Percentiles rank a stretch among this genome's conserved stretches.
Conservation (phyloP, 2,329 filamentous ascomycete genomes). For the Aplosporella prunicola region DNA sequence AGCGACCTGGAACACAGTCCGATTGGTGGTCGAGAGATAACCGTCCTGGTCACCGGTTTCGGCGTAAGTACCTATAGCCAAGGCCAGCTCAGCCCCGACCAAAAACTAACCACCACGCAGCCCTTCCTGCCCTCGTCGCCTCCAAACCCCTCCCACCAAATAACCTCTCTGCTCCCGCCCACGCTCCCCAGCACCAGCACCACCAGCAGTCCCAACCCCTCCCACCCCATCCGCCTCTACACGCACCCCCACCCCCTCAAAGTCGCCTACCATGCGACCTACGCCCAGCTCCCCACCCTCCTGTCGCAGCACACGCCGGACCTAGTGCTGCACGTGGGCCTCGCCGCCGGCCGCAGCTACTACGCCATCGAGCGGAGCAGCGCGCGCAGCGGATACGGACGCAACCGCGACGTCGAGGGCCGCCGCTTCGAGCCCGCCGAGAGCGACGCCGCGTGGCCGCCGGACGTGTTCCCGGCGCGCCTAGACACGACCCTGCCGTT, state of each 20-base stretch:
- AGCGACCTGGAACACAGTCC: too few relatives aligned
- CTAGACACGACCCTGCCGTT: constrained; percentile 20
- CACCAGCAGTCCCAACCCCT: constrained; percentile 28
- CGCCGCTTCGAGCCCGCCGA: constrained; percentile 20
- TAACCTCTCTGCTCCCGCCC: constrained; percentile 53
- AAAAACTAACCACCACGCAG: constrained; percentile 40
- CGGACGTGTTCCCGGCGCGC: constrained; percentile 16
- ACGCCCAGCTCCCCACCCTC: constrained; percentile 53
- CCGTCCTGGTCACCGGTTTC: constrained; percentile 40
- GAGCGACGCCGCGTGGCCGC: constrained; percentile 21
- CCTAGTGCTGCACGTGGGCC: constrained; percentile 67
- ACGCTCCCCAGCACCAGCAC: constrained; percentile 13
- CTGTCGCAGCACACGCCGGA: constrained; percentile 46
- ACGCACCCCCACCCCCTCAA: constrained; percentile 58
- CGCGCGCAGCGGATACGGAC: constrained; percentile 60
- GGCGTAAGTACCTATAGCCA: constrained; percentile 26
- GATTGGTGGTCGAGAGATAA: too few relatives aligned
- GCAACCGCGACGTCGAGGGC: constrained; percentile 59
- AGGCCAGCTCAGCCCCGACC: constrained; percentile 2
- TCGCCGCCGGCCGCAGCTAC: constrained; percentile 55
- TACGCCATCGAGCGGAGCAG: constrained; percentile 65
- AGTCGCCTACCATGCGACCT: constrained; percentile 61
- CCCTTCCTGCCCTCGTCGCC: constrained; percentile 63
- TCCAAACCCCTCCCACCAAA: constrained; percentile 73
- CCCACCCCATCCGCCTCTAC: constrained; percentile 45